Percentiles rank a stretch among this genome's conserved stretches.
phyloP scores from a whole-genome alignment of 306 rosid species.

The Cicer chorassanicum region DNA sequence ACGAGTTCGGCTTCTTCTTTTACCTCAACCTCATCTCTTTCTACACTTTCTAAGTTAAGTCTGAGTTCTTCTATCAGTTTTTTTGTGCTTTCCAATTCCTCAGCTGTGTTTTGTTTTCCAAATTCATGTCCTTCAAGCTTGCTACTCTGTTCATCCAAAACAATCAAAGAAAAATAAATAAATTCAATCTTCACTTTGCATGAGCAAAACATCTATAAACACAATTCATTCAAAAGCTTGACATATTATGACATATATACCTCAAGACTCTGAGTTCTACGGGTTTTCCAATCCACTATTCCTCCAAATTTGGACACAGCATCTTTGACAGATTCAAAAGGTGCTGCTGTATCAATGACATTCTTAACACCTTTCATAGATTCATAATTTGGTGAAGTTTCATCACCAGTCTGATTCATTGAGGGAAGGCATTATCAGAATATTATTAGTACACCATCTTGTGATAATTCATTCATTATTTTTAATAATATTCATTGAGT shows the following conservation, averaged over 20 bases:
- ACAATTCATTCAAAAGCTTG: neutral
- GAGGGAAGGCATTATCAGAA: neutral
- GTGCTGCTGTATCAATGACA: slow-evolving; percentile 48
- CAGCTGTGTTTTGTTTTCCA: slow-evolving; percentile 64
- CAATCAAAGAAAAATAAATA: too few species aligned
- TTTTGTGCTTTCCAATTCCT: slow-evolving; percentile 79
- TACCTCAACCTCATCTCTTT: slow-evolving; percentile 71
- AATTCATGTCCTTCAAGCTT: slow-evolving; percentile 70
- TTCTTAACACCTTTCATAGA: slow-evolving; percentile 17
- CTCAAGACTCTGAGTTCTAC: slow-evolving; percentile 49
- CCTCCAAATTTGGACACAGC: slow-evolving; percentile 55
- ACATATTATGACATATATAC: slow-evolving; percentile 19
- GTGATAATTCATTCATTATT: too few species aligned
- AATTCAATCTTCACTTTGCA: too few species aligned
- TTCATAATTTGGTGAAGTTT: slow-evolving; percentile 5
- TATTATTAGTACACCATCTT: slow-evolving; percentile 2
- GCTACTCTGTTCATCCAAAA: slow-evolving; percentile 64
- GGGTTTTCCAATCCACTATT: slow-evolving; percentile 49
- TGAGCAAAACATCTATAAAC: too few species aligned
- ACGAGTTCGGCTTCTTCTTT: slow-evolving; percentile 74
- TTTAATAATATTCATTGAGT: too few species aligned
- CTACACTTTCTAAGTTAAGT: slow-evolving; percentile 66
- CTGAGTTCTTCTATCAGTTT: slow-evolving; percentile 73
- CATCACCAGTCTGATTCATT: slow-evolving; percentile 26
- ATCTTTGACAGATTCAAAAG: slow-evolving; percentile 57